Conservation (phyloP, 495 filamentous ascomycete genomes). For the Pseudevernia furfuracea region DNA sequence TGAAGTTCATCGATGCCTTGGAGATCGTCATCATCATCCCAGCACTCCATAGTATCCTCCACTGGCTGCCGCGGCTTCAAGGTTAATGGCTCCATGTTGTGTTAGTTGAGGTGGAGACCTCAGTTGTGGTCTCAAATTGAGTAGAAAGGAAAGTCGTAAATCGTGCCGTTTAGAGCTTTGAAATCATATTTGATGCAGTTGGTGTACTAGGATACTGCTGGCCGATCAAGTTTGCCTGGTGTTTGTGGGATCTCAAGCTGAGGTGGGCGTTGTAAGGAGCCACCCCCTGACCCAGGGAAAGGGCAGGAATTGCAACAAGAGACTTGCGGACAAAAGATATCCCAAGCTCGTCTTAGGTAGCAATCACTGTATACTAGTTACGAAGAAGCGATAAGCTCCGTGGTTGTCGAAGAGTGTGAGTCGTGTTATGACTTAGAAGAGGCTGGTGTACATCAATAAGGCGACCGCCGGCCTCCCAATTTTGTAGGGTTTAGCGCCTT, state of each 20-base stretch:
- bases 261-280: slow-evolving; percentile 7
- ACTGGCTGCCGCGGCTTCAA: slow-evolving; percentile 47
- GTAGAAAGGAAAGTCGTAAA: not conserved
- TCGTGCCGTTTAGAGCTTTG: not conserved
- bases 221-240: not conserved
- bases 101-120: not conserved
- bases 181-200: slow-evolving; percentile 11
- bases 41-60: slow-evolving; percentile 65
- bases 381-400: slow-evolving; percentile 14
- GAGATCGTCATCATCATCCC: slow-evolving; percentile 81
- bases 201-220: not conserved
- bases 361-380: slow-evolving; percentile 9
- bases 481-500: not conserved
- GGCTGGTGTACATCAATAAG: not conserved
- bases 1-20: slow-evolving; percentile 65
- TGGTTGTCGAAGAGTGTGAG: slow-evolving; percentile 7
- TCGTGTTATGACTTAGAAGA: not conserved
- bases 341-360: not conserved
- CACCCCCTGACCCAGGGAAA: slow-evolving; percentile 3
- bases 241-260: slow-evolving; percentile 2
- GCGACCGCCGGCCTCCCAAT: slow-evolving; percentile 1
- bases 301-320: slow-evolving; percentile 12
- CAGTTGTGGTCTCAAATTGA: not conserved
- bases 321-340: slow-evolving; percentile 10
- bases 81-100: slow-evolving; percentile 47